Percentiles rank a stretch among this genome's conserved stretches.
Conservation (phyloP, 1,284 basidiomycete species). For the Puccinia sorghi region DNA sequence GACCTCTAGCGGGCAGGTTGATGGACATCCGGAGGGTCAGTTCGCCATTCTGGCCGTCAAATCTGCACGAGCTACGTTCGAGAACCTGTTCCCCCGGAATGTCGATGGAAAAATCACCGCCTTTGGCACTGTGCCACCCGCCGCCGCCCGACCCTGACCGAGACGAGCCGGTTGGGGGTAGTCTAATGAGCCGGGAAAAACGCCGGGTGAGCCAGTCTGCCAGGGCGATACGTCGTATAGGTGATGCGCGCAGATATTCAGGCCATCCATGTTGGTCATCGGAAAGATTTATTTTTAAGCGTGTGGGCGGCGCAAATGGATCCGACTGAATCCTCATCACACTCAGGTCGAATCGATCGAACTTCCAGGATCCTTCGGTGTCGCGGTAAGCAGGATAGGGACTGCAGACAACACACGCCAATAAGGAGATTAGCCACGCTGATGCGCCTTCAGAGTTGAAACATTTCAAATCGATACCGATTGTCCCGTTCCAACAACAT, state of each 20-base stretch:
- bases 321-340: slow-evolving; percentile 37
- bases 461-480: slow-evolving; percentile 18
- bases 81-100: slow-evolving; percentile 37
- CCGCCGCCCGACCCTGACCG: slow-evolving; percentile 16
- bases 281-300: slow-evolving; percentile 17
- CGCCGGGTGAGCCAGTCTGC: slow-evolving; percentile 44
- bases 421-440: not conserved
- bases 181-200: slow-evolving; percentile 8
- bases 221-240: slow-evolving; percentile 33
- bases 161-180: not conserved
- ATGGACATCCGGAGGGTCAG: slow-evolving; percentile 32
- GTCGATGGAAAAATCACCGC: slow-evolving; percentile 42
- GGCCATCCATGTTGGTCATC: slow-evolving; percentile 39
- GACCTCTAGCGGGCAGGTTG: slow-evolving; percentile 33
- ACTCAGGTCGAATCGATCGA: slow-evolving; percentile 14
- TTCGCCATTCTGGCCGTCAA: slow-evolving; percentile 23
- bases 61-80: slow-evolving; percentile 31
- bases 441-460: not conserved
- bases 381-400: slow-evolving; percentile 46
- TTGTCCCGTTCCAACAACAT: slow-evolving; percentile 46
- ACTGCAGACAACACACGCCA: not conserved
- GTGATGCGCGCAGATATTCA: slow-evolving; percentile 20
- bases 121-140: slow-evolving; percentile 44
- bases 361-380: slow-evolving; percentile 39
- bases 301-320: slow-evolving; percentile 45